These are phyloP conservation scores for Macadamia tetraphylla DNA, from an alignment of 164 flowering plant species.

Conservation along the genomic window DNA sequence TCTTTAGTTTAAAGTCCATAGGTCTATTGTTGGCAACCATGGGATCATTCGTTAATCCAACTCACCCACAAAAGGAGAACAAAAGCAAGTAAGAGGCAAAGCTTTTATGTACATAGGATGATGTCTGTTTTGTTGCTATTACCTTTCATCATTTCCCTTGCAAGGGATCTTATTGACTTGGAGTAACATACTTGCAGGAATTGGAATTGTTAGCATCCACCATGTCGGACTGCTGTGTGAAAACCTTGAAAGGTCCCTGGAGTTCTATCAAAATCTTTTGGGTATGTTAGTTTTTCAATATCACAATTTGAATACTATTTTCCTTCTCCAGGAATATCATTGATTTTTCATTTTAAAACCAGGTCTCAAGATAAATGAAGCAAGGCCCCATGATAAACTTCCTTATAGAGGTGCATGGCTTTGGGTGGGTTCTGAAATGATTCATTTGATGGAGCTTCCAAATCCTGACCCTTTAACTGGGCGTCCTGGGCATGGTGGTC, in stretches of 20 bases:
- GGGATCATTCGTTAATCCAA: not conserved
- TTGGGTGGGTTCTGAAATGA: constrained; percentile 99
- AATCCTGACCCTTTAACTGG: constrained; percentile 94
- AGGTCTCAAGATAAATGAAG: constrained; percentile 73
- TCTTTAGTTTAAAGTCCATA: not conserved
- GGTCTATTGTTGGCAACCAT: not conserved
- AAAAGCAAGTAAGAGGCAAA: no score
- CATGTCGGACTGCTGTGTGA: constrained; percentile 89
- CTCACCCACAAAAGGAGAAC: not conserved
- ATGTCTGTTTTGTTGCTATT: not conserved
- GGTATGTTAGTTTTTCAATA: constrained; percentile 35
- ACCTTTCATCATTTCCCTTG: not conserved
- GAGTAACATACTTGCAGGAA: constrained; percentile 41
- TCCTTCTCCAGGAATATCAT: not conserved
- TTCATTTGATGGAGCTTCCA: constrained; percentile 98
- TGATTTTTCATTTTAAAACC: constrained; percentile 5
- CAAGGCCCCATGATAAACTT: constrained; percentile 93
- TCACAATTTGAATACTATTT: not conserved
- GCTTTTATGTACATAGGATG: not conserved
- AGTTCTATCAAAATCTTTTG: constrained; percentile 78
- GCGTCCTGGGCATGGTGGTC: constrained; percentile 89
- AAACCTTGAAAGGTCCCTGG: constrained; percentile 82
- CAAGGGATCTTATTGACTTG: not conserved
- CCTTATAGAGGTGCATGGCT: constrained; percentile 98
- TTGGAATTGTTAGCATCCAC: constrained; percentile 77